Base-by-base conservation (phyloP, 768 basidiomycete genomes). In the Dictyophora rubrovolvata region DNA sequence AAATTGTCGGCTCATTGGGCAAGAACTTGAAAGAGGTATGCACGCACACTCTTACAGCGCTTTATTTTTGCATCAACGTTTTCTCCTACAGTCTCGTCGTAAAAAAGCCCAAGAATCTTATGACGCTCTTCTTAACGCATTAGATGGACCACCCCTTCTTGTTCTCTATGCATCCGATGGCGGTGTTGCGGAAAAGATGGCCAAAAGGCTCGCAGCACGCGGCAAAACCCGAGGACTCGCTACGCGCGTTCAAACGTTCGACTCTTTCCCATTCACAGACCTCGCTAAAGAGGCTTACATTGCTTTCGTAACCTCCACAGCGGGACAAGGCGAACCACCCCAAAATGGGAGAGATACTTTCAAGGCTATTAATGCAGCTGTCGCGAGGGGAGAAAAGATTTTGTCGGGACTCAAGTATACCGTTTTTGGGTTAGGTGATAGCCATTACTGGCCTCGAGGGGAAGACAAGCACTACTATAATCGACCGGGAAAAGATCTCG, bases 401-500 rank as follows among this genome's bases (percentile, higher is more conserved):
- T 75, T 93, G 48, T 62, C 74, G 55, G 85, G 84, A 62, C 74
- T 93, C 60, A 85, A 81, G 67, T 89, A 82, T 71, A 73, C 86
- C 55, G 93, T 98, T 48, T 96, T 98, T 65, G 95, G 78, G 52
- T 87, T 99, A 84, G 96, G 96, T 61, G 96, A 99, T 71, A 94
- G 89, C 69, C 94, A 96, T 73, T 99, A 99, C 75, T 99, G 96
- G 96, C 96, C 96, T 9, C 82, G 96, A 47, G 80, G 89, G 17
- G 93, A 98, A 71, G 96, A 98, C 67, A 86, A 86, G n/a, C 89
- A 92, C 66, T 98, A 95, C 72, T 99, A 97, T 78, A 99, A 98
- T 79, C 96, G 93, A 72, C 85, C 95, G 0, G 81, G 85, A 17
- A 94, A 93, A 72, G 95, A 98, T 62, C 83, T 98, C 54, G 86